Percentiles rank a stretch among this genome's conserved stretches.
Evolutionary conservation across 169 alveolate genomes (phyloP).

Genomic region (Plasmodium fragile): DNA sequence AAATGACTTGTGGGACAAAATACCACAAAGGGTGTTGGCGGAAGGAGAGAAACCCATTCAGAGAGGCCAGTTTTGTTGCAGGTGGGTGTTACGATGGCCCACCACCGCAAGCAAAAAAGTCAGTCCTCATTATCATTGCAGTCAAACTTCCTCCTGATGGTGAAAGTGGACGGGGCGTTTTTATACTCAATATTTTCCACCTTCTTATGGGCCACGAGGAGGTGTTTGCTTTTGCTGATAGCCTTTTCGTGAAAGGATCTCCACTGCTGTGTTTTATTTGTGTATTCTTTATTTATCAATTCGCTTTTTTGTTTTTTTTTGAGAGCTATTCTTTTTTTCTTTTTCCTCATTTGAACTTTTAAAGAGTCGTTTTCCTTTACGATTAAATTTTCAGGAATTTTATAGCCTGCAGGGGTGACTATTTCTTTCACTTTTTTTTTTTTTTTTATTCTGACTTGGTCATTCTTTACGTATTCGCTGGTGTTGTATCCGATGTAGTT

Average conservation of each 20-base stretch:
- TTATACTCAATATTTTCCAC: conserved; percentile 54
- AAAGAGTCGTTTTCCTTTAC: conserved; percentile 80
- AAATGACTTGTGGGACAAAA: not conserved
- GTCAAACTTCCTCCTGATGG: conserved; percentile 55
- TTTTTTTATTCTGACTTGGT: conserved; percentile 77
- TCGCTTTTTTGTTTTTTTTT: conserved; percentile 86
- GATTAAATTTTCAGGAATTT: conserved; percentile 84
- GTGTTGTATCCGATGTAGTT: conserved; percentile 85
- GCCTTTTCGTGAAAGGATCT: conserved; percentile 85
- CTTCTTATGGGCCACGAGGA: conserved; percentile 46
- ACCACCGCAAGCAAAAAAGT: not conserved
- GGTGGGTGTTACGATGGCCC: not conserved
- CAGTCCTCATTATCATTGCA: conserved; percentile 57
- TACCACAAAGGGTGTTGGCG: not conserved
- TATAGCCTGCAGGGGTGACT: conserved; percentile 86
- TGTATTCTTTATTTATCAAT: conserved; percentile 78
- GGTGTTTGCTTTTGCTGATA: conserved; percentile 57
- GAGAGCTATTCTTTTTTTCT: conserved; percentile 81
- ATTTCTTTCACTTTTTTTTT: conserved; percentile 79
- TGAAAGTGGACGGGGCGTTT: conserved; percentile 20
- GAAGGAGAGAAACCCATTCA: not conserved
- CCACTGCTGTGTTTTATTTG: conserved; percentile 83
- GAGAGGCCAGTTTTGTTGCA: not conserved
- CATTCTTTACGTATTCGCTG: conserved; percentile 82
- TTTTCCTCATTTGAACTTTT: conserved; percentile 84